Evolutionary conservation across 768 basidiomycete genomes (phyloP).

Genomic region (Calocybe gangraenosa): DNA sequence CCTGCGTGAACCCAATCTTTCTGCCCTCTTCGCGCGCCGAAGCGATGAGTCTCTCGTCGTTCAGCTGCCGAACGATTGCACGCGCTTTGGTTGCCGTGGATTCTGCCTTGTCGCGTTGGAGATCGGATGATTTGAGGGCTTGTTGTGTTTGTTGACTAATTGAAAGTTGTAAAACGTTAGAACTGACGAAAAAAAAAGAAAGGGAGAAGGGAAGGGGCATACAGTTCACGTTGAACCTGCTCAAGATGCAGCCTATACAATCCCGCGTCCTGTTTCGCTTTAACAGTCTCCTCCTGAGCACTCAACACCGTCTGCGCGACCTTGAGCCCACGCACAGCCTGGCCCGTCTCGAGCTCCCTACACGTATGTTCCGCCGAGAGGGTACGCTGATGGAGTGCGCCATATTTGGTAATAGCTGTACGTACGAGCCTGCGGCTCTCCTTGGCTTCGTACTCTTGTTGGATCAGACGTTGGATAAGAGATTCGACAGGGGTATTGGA

Average conservation of each 20-base stretch:
- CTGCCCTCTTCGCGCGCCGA: slow-evolving; percentile 56
- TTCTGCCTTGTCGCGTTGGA: slow-evolving; percentile 30
- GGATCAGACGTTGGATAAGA: slow-evolving; percentile 22
- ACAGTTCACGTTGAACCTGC: slow-evolving; percentile 25
- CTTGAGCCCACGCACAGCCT: slow-evolving; percentile 19
- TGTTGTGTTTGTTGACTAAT: slow-evolving; percentile 22
- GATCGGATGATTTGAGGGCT: slow-evolving; percentile 24
- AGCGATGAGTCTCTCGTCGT: slow-evolving; percentile 46
- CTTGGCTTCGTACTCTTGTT: slow-evolving; percentile 23
- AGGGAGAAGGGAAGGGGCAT: slow-evolving; percentile 5
- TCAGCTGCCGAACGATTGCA: slow-evolving; percentile 48
- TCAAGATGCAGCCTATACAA: slow-evolving; percentile 23
- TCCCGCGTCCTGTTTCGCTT: slow-evolving; percentile 22
- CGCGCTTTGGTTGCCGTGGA: slow-evolving; percentile 35
- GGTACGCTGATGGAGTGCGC: slow-evolving; percentile 16
- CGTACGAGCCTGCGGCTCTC: slow-evolving; percentile 26
- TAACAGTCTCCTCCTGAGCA: slow-evolving; percentile 22
- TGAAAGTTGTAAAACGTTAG: no score
- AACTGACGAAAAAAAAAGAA: not conserved
- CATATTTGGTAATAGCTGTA: slow-evolving; percentile 23
- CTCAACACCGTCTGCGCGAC: slow-evolving; percentile 23
- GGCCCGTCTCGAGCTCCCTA: slow-evolving; percentile 18
- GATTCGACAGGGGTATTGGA: slow-evolving; percentile 22
- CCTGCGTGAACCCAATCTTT: slow-evolving; percentile 38
- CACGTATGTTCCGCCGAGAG: slow-evolving; percentile 13